Percentiles rank a stretch among this genome's conserved stretches.
Evolutionary conservation across 768 basidiomycete species (phyloP).

Genomic region (Trametes elegans): DNA sequence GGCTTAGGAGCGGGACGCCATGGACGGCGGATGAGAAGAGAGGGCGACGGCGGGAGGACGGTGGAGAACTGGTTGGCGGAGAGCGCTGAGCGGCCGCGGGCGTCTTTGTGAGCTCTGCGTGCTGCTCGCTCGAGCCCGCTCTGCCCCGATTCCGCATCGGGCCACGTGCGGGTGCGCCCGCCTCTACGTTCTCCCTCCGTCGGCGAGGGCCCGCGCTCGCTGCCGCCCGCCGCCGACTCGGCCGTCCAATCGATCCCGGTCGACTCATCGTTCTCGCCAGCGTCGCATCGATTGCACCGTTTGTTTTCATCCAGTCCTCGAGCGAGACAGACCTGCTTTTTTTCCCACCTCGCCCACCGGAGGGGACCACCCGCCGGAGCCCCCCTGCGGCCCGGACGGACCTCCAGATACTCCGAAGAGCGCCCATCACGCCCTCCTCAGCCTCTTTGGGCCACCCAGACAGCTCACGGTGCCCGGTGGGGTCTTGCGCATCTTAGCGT

Average conservation of each 20-base stretch:
- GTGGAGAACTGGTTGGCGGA: slow-evolving; percentile 7
- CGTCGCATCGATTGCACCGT: neutral
- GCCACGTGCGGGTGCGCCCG: slow-evolving; percentile 7
- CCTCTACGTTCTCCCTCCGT: neutral
- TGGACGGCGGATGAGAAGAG: slow-evolving; percentile 7
- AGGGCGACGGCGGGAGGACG: neutral
- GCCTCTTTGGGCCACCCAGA: neutral
- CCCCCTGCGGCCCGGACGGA: slow-evolving; percentile 9
- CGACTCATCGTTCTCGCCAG: neutral
- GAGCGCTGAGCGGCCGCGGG: too few relatives aligned
- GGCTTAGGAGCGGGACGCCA: slow-evolving; percentile 10
- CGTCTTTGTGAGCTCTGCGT: too few relatives aligned
- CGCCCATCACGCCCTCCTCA: slow-evolving; percentile 8
- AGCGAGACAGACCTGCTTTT: too few relatives aligned
- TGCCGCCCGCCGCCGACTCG: neutral
- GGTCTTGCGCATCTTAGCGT: neutral
- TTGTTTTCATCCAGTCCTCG: neutral
- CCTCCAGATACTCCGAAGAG: slow-evolving; percentile 9
- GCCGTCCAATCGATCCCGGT: neutral
- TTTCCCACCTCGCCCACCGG: neutral
- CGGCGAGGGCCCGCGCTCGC: too few relatives aligned
- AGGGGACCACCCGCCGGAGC: neutral
- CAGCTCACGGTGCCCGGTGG: neutral
- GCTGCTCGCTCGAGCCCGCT: slow-evolving; percentile 7
- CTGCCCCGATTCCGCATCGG: slow-evolving; percentile 7